These are phyloP conservation scores for Chrysoporthe puriensis DNA, from an alignment of 2,329 filamentous ascomycete species.

Conservation along the genomic window DNA sequence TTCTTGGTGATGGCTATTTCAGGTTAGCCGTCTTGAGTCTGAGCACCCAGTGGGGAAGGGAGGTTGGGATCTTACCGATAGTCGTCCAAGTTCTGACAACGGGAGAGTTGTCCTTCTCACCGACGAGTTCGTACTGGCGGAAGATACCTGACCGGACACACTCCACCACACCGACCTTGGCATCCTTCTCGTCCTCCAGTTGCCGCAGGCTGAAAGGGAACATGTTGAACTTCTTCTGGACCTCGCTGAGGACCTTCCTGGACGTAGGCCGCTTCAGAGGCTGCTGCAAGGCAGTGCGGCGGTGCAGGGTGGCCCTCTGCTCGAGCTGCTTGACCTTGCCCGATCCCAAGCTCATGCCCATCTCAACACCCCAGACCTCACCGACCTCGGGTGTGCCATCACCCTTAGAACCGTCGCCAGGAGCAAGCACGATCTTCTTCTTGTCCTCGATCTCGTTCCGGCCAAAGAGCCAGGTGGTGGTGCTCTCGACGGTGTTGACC, in stretches of 20 bases:
- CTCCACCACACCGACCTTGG: slow-evolving; percentile 94
- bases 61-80: slow-evolving; percentile 67
- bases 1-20: slow-evolving; percentile 91
- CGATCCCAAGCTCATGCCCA: slow-evolving; percentile 85
- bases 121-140: slow-evolving; percentile 93
- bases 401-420: slow-evolving; percentile 82
- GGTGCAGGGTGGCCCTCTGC: slow-evolving; percentile 88
- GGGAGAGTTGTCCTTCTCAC: slow-evolving; percentile 84
- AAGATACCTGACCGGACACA: slow-evolving; percentile 92
- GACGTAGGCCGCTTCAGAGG: slow-evolving; percentile 92
- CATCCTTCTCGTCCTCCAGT: slow-evolving; percentile 93
- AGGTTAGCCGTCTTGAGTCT: slow-evolving; percentile 32
- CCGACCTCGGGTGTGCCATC: slow-evolving; percentile 86
- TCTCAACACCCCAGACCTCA: slow-evolving; percentile 97
- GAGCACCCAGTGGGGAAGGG: slow-evolving; percentile 26
- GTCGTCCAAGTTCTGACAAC: slow-evolving; percentile 90
- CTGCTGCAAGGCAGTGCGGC: slow-evolving; percentile 89
- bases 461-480: slow-evolving; percentile 95
- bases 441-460: slow-evolving; percentile 95
- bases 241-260: slow-evolving; percentile 88
- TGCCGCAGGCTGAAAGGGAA: slow-evolving; percentile 98
- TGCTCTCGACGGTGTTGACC: slow-evolving; percentile 94
- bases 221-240: slow-evolving; percentile 94
- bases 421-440: slow-evolving; percentile 96
- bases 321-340: slow-evolving; percentile 95